These are phyloP conservation scores for Fraxinus platypoda DNA, from an alignment of 305 asterid genomes.

Conservation along the genomic window DNA sequence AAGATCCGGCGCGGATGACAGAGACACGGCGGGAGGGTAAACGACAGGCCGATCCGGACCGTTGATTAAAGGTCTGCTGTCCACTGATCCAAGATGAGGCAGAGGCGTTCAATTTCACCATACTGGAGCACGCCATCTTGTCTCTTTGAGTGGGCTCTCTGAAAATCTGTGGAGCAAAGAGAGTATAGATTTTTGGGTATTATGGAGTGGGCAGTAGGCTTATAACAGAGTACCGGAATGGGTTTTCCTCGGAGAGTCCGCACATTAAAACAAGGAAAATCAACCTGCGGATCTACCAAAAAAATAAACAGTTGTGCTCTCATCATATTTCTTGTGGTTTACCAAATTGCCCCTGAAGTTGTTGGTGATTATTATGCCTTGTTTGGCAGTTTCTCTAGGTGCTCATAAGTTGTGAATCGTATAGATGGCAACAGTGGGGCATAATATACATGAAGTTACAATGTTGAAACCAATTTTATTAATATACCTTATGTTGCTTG, in stretches of 20 bases:
- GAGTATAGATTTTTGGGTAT: background rate
- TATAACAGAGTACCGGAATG: background rate
- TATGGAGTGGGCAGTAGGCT: background rate
- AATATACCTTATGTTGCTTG: background rate
- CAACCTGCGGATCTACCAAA: conserved; percentile 29
- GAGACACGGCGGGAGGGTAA: conserved; percentile 57
- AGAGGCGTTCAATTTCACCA: conserved; percentile 60
- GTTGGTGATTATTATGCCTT: background rate
- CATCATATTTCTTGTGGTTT: background rate
- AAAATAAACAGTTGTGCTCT: conserved; percentile 14
- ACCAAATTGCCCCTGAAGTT: conserved; percentile 1
- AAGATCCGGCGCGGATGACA: conserved; percentile 72
- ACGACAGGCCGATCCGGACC: conserved; percentile 47
- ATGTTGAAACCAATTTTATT: background rate
- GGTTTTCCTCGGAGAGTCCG: conserved; percentile 31
- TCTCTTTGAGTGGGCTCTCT: background rate
- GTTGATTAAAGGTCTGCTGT: conserved; percentile 46
- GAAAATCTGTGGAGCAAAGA: background rate
- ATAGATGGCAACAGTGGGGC: background rate
- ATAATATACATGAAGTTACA: conserved; percentile 1
- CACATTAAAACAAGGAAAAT: conserved; percentile 17
- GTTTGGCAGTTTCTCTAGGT: too few species aligned
- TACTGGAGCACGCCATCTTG: conserved; percentile 69
- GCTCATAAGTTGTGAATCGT: too few species aligned
- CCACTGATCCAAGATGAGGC: conserved; percentile 82